Evolutionary conservation across 1,284 basidiomycete species (phyloP), one percentile per base, ranked within the genome.

Genomic region (Tausonia pullulans): DNA sequence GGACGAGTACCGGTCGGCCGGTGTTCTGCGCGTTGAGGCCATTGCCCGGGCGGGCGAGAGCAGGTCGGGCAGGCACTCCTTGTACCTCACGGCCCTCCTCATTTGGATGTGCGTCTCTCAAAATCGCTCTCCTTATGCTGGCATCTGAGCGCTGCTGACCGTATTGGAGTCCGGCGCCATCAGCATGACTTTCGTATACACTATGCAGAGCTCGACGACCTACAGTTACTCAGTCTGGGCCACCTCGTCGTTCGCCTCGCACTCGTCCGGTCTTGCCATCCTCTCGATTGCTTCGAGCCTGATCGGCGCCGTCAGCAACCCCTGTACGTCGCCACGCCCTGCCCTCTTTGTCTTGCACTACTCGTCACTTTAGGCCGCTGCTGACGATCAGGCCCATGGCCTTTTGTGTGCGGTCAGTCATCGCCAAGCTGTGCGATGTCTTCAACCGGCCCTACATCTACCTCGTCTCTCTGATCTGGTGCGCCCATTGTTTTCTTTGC

Each of bases 401-500:
- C 46, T 48, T 48, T 48, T 13, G 8, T 16, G 4, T 16, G 13
- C 27, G 6, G 13, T 9, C 39, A 60, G 58, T 75, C 71, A 68
- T 76, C 66, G 70, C 72, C 64, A 72, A 73, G 68, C 66, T 73
- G 41, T 13, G 52, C 16, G 62, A 59, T 48, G 44, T 59, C 41
- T 59, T 64, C 50, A 41, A 14, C n/a, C 13, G 56, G 49, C 57
- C 50, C 6, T 60, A 48, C 45, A 60, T 60, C 45, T 50, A 51
- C 40, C 10, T 51, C 11, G n/a, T 60, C 10, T 50, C 49, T 11
- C 8, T 60, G 39, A 51, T 49, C 39, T 58, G 58, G 58, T 58
- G n/a, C 3, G 46, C 43, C 14, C 40, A n/a, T 46, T 44, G 7
- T 2, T 16, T 5, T 13, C 56, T 43, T 45, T 14, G 13, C 13